Base-by-base conservation (phyloP, 352 stramenopile species). In the Blastocystis sp. region DNA sequence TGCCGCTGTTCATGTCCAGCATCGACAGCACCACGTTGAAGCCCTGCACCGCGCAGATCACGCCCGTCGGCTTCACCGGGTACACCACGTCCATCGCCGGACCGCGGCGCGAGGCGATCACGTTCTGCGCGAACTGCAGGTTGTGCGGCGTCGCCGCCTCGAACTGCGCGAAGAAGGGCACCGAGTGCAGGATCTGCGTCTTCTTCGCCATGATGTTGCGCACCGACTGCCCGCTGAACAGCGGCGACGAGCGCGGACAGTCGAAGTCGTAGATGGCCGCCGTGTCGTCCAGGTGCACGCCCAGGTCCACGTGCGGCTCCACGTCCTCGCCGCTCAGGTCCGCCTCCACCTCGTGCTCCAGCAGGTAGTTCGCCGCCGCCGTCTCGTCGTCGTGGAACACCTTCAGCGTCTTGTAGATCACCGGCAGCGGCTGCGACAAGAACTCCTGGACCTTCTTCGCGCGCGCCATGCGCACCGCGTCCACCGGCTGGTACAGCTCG, bases 171-270 rank as follows among this genome's bases (percentile, higher is more conserved):
- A 89, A 89, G 60, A 65, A 89, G 24, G 79, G 79, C 1, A 89
- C 79, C 13, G 79, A 89, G 50, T 85, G 74, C 74, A 85, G 67
- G 55, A 85, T 69, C 61, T 85, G 74, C 26, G 74, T 85, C 74
- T 85, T 85, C 74, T 85, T 85, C n/a, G 2, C 74, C 12, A 67
- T 67, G 26, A 69, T 85, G 61, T 69, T 85, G 9, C 74, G 74
- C 33, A 85, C 74, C n/a, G 50, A 69, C 60, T 85, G 74, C 12
- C 74, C 74, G 35, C 41, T 67, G 31, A 85, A 85, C 55, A 85
- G 55, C 37, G 74, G 74, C 55, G 74, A 85, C 19, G 50, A 69
- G 0, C 74, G 74, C 37, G 74, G 50, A 41, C 74, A 67, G 51
- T 85, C 74, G 60, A 85, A 85, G 61, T 85, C 74, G 29, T 67